Percentiles rank a stretch among this genome's conserved stretches.
These are phyloP conservation scores for Dissophora globulifera DNA, from an alignment of 192 early-diverging fungal genomes.

Conservation along the genomic window DNA sequence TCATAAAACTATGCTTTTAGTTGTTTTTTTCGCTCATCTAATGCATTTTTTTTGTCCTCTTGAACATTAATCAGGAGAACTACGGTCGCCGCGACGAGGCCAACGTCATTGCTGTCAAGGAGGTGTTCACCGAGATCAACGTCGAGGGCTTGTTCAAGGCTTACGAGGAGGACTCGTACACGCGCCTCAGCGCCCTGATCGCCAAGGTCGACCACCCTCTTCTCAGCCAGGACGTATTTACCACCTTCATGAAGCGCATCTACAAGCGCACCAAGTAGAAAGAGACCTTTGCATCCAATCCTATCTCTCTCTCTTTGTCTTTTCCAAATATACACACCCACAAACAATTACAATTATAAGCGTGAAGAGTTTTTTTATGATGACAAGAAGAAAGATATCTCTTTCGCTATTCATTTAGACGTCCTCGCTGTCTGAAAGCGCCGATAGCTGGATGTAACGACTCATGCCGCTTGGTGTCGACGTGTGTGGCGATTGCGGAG, in stretches of 20 bases:
- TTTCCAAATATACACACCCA: neutral
- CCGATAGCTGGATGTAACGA: constrained; percentile 30
- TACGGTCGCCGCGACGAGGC: constrained; percentile 89
- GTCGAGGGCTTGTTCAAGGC: constrained; percentile 82
- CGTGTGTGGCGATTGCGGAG: constrained; percentile 11
- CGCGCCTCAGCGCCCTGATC: constrained; percentile 79
- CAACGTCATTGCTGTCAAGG: constrained; percentile 84
- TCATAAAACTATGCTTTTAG: neutral
- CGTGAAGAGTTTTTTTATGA: no score
- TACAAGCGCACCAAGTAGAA: constrained; percentile 92
- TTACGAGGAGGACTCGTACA: constrained; percentile 92
- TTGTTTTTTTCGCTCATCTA: neutral
- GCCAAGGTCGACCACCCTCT: constrained; percentile 81
- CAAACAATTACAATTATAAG: no score
- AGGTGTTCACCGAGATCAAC: constrained; percentile 82
- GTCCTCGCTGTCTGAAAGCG: constrained; percentile 16
- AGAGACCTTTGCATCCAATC: no score
- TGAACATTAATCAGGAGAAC: constrained; percentile 71
- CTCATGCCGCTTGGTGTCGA: constrained; percentile 34
- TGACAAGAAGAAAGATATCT: no score
- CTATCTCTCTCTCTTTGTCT: neutral
- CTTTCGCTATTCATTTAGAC: no score
- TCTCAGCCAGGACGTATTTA: constrained; percentile 87
- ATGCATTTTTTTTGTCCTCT: no score
- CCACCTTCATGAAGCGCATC: constrained; percentile 92